Evolutionary conservation across 208 protist species (phyloP).

Genomic region (Lotmaria passim): DNA sequence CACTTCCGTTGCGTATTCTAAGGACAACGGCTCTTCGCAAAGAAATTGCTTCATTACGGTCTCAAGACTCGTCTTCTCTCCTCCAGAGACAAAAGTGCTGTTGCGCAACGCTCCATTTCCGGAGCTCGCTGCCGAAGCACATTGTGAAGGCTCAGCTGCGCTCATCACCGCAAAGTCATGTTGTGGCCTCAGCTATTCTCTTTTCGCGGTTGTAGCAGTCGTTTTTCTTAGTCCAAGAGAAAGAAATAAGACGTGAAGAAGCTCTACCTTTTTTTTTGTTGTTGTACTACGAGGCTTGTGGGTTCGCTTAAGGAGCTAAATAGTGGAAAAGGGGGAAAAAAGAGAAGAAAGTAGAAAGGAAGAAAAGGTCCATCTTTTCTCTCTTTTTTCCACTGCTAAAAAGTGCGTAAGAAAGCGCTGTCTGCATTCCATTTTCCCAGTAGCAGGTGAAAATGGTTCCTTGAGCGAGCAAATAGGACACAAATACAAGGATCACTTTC

Average conservation of each 20-base stretch:
- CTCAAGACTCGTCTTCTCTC: conserved; percentile 25
- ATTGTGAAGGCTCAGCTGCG: not conserved
- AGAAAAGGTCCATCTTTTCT: not conserved
- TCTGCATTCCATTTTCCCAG: no score
- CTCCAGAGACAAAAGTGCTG: not conserved
- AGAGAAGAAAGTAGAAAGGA: not conserved
- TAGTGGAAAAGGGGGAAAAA: not conserved
- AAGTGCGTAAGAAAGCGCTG: not conserved
- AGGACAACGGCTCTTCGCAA: conserved; percentile 44
- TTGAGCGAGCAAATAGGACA: no score
- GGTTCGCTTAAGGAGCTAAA: no score
- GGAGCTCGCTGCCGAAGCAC: not conserved
- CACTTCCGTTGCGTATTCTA: conserved; percentile 62
- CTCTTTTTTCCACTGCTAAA: no score
- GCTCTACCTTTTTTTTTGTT: no score
- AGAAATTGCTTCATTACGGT: conserved; percentile 76
- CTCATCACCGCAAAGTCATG: not conserved
- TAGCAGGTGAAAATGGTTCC: no score
- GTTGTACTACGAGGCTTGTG: no score
- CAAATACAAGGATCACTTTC: no score
- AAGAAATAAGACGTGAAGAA: no score
- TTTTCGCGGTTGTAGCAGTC: no score
- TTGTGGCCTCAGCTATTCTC: no score
- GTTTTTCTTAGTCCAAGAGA: no score
- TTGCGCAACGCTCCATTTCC: not conserved